Conservation (phyloP, 257 asterid genomes). For the Voacanga thouarsii region DNA sequence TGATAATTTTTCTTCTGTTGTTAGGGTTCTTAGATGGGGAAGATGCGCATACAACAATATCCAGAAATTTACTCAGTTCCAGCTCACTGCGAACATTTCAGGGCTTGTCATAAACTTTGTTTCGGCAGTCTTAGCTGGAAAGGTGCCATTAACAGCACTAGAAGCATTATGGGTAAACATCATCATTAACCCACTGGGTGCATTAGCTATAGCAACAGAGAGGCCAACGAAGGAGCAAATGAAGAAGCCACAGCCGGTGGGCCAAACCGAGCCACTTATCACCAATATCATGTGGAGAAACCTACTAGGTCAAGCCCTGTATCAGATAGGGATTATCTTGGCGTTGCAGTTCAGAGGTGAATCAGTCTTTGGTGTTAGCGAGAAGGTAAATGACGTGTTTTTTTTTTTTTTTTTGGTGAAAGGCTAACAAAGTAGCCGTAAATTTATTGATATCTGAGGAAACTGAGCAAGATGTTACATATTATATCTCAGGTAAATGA, state of each 20-base stretch:
- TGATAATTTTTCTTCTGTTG: constrained; percentile 57
- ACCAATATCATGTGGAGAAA: constrained; percentile 50
- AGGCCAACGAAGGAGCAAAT: constrained; percentile 36
- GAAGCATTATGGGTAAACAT: constrained; percentile 48
- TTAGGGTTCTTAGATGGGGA: constrained; percentile 44
- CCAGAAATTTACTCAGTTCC: constrained; percentile 63
- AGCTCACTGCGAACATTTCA: constrained; percentile 52
- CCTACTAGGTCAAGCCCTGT: constrained; percentile 35
- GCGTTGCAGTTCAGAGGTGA: constrained; percentile 37
- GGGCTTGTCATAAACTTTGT: constrained; percentile 49
- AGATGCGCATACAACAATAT: constrained; percentile 55
- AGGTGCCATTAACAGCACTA: constrained; percentile 58
- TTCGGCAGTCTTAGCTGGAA: constrained; percentile 53
- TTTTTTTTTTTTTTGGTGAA: too few species aligned
- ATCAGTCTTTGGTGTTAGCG: constrained; percentile 18
- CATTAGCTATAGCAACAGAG: constrained; percentile 45
- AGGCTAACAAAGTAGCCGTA: too few species aligned
- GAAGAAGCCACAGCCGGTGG: constrained; percentile 35
- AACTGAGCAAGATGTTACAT: too few species aligned
- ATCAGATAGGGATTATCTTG: constrained; percentile 32
- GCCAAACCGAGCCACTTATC: constrained; percentile 35
- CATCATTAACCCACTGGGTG: constrained; percentile 43
- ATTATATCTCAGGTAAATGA: constrained; percentile 3
- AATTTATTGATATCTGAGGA: too few species aligned
- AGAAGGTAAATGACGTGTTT: constrained; percentile 15